phyloP scores from a whole-genome alignment of 352 stramenopile genomes.

The Globisporangium viniferum region DNA sequence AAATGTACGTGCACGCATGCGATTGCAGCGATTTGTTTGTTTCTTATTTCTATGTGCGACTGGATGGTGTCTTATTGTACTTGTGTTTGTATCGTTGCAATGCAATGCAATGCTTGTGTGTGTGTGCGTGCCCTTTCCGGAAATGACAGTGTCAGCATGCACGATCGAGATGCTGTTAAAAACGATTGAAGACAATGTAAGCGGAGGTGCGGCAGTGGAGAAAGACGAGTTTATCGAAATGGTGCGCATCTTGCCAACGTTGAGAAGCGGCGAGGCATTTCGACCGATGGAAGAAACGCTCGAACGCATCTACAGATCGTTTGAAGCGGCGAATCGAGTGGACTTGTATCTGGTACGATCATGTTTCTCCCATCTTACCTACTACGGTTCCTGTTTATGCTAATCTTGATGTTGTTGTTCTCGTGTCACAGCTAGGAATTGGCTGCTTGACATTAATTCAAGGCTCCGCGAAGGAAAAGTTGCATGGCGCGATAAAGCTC shows the following conservation, averaged over 20 bases:
- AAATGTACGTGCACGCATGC: slow-evolving; percentile 27
- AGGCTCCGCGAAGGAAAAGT: slow-evolving; percentile 51
- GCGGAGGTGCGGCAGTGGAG: slow-evolving; percentile 24
- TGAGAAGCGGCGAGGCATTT: slow-evolving; percentile 58
- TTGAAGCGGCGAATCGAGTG: slow-evolving; percentile 48
- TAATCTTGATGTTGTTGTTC: not conserved
- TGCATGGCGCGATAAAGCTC: slow-evolving; percentile 55
- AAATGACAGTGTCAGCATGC: slow-evolving; percentile 35
- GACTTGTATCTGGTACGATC: slow-evolving; percentile 53
- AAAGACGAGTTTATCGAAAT: slow-evolving; percentile 62
- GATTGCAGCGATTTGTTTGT: not conserved
- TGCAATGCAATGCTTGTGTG: not conserved
- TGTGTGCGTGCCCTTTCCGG: not conserved
- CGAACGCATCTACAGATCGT: slow-evolving; percentile 61
- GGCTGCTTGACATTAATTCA: slow-evolving; percentile 51
- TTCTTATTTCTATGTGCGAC: not conserved
- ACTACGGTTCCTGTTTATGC: not conserved
- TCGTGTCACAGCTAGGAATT: slow-evolving; percentile 38
- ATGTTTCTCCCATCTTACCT: not conserved
- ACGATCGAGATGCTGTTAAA: slow-evolving; percentile 32
- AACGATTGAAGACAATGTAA: slow-evolving; percentile 33
- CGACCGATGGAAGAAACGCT: slow-evolving; percentile 62
- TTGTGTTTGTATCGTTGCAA: not conserved
- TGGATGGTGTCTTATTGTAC: not conserved
- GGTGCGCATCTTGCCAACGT: slow-evolving; percentile 46